Conservation (phyloP, 257 asterid genomes). For the Oldenlandia corymbosa region DNA sequence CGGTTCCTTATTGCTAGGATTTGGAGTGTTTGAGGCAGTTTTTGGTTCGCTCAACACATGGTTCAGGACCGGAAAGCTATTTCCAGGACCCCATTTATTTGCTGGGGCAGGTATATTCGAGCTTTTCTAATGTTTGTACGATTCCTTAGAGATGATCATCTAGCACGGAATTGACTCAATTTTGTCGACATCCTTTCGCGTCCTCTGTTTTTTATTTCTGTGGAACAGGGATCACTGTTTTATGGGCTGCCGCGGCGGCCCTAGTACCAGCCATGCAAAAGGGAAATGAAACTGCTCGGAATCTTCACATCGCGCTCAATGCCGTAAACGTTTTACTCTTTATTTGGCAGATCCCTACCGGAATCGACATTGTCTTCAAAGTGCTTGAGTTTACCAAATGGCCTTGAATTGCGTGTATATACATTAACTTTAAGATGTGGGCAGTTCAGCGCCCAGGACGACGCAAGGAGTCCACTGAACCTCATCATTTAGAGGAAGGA, state of each 20-base stretch:
- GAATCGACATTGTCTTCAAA: slow-evolving; percentile 70
- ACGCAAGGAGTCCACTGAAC: no score
- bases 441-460: no score
- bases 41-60: slow-evolving; percentile 83
- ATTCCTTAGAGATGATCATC: no score
- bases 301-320: slow-evolving; percentile 73
- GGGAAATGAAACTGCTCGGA: slow-evolving; percentile 90
- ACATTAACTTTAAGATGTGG: no score
- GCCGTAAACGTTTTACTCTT: slow-evolving; percentile 61
- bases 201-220: no score
- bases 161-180: no score
- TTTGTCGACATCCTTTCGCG: no score
- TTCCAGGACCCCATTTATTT: slow-evolving; percentile 95
- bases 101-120: slow-evolving; percentile 98
- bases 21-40: slow-evolving; percentile 68
- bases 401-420: slow-evolving; percentile 81
- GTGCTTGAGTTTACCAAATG: slow-evolving; percentile 71
- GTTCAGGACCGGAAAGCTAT: slow-evolving; percentile 80
- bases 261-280: slow-evolving; percentile 93
- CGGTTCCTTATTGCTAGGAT: slow-evolving; percentile 80
- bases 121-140: no score
- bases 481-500: no score
- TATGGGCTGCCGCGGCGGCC: slow-evolving; percentile 97
- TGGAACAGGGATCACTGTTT: slow-evolving; percentile 63
- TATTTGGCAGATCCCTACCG: slow-evolving; percentile 86